phyloP scores from a whole-genome alignment of 305 asterid species.

The Fraxinus baroniana region DNA sequence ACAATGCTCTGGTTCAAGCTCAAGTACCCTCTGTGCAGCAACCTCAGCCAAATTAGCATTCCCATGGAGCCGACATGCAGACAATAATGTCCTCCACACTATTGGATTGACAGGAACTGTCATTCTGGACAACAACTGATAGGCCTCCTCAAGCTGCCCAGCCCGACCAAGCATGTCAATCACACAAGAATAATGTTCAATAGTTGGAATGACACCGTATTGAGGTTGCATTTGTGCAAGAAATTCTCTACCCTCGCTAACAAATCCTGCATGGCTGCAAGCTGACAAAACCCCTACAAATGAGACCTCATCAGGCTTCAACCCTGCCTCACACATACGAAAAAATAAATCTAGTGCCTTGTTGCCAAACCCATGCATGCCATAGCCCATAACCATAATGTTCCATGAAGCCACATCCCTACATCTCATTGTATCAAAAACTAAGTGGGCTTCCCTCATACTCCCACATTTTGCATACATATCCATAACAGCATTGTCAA shows the following conservation, averaged over 20 bases:
- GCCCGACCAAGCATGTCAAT: conserved; percentile 92
- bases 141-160: conserved; percentile 66
- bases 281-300: conserved; percentile 80
- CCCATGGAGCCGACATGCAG: conserved; percentile 73
- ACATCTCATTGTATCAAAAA: conserved; percentile 49
- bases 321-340: conserved; percentile 45
- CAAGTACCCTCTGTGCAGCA: conserved; percentile 50
- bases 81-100: conserved; percentile 77
- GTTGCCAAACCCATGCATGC: conserved; percentile 67
- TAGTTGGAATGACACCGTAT: conserved; percentile 53
- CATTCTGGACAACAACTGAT: conserved; percentile 55
- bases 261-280: conserved; percentile 76
- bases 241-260: conserved; percentile 51
- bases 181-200: conserved; percentile 77
- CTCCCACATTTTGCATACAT: conserved; percentile 89
- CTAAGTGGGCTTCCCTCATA: conserved; percentile 56
- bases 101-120: conserved; percentile 63
- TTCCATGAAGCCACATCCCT: conserved; percentile 88
- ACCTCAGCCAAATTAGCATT: conserved; percentile 59
- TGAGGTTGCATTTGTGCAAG: conserved; percentile 54
- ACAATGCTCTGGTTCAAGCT: conserved; percentile 69
- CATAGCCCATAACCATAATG: conserved; percentile 81
- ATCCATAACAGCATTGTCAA: conserved; percentile 70
- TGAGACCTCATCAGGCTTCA: conserved; percentile 71
- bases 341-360: conserved; percentile 65